Percentiles rank a stretch among this genome's conserved stretches.
These are phyloP conservation scores for Thalia dealbata DNA, from an alignment of 176 grass and related monocot genomes.

Conservation along the genomic window DNA sequence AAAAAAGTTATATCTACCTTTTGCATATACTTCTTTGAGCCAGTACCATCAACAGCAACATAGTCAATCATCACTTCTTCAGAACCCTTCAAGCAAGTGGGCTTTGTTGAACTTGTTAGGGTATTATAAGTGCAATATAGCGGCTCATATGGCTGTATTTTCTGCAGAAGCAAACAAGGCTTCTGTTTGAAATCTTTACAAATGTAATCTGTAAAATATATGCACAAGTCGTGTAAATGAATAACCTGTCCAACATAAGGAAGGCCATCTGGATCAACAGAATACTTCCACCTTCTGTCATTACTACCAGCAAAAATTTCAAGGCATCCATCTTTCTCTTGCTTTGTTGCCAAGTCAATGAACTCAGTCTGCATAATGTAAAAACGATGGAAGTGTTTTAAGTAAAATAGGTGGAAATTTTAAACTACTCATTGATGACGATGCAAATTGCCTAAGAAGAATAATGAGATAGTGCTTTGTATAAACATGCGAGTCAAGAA, in stretches of 20 bases:
- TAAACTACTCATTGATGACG: neutral
- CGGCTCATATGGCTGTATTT: constrained; percentile 48
- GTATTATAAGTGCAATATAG: constrained; percentile 83
- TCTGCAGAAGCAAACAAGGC: constrained; percentile 35
- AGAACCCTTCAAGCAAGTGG: constrained; percentile 53
- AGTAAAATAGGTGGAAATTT: neutral
- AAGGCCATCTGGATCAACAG: constrained; percentile 85
- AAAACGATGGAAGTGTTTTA: neutral
- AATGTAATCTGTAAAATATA: constrained; percentile 11
- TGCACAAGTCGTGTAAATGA: neutral
- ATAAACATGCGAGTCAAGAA: neutral
- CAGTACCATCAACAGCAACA: constrained; percentile 65
- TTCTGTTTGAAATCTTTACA: constrained; percentile 1
- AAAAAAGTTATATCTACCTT: constrained; percentile 29
- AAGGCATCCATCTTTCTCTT: constrained; percentile 29
- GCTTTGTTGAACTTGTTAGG: constrained; percentile 43
- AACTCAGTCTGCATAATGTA: constrained; percentile 64
- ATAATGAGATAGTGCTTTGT: neutral
- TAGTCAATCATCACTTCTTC: constrained; percentile 72
- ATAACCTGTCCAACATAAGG: constrained; percentile 73
- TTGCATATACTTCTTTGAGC: constrained; percentile 53
- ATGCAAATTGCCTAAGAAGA: neutral
- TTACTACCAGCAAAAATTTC: constrained; percentile 71
- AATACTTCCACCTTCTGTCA: constrained; percentile 30
- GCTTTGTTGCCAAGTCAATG: constrained; percentile 58